These are phyloP conservation scores for Diaporthe helianthi DNA, from an alignment of 2,329 filamentous ascomycete species.

Conservation along the genomic window DNA sequence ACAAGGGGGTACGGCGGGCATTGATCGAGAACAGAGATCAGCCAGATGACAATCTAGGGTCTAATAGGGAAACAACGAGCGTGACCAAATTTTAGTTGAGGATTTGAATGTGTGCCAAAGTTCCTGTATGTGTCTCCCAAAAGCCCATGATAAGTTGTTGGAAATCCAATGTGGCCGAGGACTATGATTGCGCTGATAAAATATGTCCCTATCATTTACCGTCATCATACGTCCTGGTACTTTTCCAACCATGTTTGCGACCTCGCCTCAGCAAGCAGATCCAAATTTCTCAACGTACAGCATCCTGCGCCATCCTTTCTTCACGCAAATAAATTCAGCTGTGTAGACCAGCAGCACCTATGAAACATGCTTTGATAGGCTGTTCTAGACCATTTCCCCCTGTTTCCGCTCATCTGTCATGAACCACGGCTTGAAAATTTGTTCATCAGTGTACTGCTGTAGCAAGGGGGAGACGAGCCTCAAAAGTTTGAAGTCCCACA, in stretches of 20 bases:
- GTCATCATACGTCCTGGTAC: not conserved
- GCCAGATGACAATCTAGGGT: not conserved
- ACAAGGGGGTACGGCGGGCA: slow-evolving; percentile 32
- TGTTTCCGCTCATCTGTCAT: not conserved
- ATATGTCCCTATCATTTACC: not conserved
- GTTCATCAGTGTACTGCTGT: not conserved
- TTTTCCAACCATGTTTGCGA: not conserved
- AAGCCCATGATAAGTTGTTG: not conserved
- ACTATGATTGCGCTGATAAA: too few relatives aligned
- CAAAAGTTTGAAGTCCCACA: not conserved
- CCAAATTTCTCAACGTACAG: not conserved
- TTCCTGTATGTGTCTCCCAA: not conserved
- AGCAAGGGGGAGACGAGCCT: not conserved
- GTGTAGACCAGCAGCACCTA: not conserved
- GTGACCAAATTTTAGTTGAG: not conserved
- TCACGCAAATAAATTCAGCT: too few relatives aligned
- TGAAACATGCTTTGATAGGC: not conserved
- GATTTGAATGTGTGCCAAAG: not conserved
- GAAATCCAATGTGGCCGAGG: too few relatives aligned
- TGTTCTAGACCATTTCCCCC: not conserved
- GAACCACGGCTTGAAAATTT: not conserved
- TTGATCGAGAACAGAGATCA: slow-evolving; percentile 13
- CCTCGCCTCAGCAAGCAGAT: not conserved
- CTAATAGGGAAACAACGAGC: not conserved
- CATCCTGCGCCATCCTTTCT: not conserved